phyloP scores from a whole-genome alignment of 306 rosid genomes.

The Cicer arietinum region DNA sequence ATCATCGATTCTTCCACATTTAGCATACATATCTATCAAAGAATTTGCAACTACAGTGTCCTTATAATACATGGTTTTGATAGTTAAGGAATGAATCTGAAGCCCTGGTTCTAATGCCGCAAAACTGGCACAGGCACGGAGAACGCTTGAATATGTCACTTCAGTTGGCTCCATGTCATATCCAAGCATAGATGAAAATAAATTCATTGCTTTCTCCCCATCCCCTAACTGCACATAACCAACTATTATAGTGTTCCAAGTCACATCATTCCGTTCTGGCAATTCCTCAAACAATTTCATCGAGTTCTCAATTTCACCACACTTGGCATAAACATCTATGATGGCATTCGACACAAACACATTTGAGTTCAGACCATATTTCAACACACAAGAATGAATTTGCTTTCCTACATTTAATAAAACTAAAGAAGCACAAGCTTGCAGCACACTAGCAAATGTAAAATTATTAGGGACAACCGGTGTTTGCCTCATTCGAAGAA shows the following conservation, averaged over 20 bases:
- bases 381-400: slow-evolving; percentile 22
- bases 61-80: slow-evolving; percentile 16
- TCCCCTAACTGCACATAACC: slow-evolving; percentile 28
- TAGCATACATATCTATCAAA: slow-evolving; percentile 20
- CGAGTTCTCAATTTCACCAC: slow-evolving; percentile 19
- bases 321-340: slow-evolving; percentile 26
- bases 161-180: slow-evolving; percentile 21
- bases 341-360: slow-evolving; percentile 22
- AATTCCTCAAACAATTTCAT: slow-evolving; percentile 19
- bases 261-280: slow-evolving; percentile 21
- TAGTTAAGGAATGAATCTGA: slow-evolving; percentile 1
- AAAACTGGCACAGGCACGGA: slow-evolving; percentile 13
- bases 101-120: slow-evolving; percentile 23
- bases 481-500: slow-evolving; percentile 24
- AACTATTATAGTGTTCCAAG: slow-evolving; percentile 11
- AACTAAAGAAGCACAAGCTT: slow-evolving; percentile 16
- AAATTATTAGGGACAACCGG: slow-evolving; percentile 19
- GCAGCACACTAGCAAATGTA: slow-evolving; percentile 29
- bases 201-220: slow-evolving; percentile 22
- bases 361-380: slow-evolving; percentile 6
- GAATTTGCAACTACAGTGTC: slow-evolving; percentile 27
- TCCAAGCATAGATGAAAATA: not conserved
- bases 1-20: slow-evolving; percentile 8
- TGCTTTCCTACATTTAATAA: slow-evolving; percentile 4
- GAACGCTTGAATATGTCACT: slow-evolving; percentile 17